These are phyloP conservation scores for Russula foetens DNA, from an alignment of 768 basidiomycete species.

Conservation along the genomic window DNA sequence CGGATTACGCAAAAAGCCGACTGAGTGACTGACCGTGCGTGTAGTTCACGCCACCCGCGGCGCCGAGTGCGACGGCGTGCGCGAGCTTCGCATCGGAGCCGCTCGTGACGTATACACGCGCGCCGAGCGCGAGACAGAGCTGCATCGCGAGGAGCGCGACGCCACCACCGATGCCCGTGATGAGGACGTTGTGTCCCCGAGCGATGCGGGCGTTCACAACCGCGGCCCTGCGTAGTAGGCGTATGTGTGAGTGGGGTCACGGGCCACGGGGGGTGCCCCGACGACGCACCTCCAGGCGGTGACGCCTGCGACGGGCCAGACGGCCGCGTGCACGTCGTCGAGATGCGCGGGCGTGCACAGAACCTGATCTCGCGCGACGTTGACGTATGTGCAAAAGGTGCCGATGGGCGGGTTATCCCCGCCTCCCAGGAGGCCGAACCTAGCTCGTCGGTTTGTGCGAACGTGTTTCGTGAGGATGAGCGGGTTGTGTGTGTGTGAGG, in stretches of 20 bases:
- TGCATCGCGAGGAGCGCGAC: conserved; percentile 75
- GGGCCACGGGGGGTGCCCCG: too few species aligned
- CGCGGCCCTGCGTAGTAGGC: conserved; percentile 39
- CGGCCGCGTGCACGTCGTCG: conserved; percentile 57
- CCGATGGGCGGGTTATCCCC: conserved; percentile 46
- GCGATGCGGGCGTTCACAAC: conserved; percentile 57
- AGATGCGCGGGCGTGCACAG: conserved; percentile 59
- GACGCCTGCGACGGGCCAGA: conserved; percentile 69
- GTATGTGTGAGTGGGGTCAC: background rate
- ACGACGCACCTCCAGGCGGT: conserved; percentile 73
- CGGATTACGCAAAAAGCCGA: background rate
- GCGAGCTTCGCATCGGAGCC: conserved; percentile 60
- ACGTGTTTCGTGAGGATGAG: too few species aligned
- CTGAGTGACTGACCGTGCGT: conserved; percentile 47
- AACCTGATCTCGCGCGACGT: conserved; percentile 62
- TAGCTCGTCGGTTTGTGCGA: background rate
- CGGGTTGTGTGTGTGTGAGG: background rate
- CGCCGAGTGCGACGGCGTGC: conserved; percentile 59
- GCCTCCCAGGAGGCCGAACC: conserved; percentile 66
- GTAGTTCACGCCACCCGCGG: conserved; percentile 71
- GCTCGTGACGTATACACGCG: conserved; percentile 78
- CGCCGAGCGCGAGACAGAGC: conserved; percentile 64
- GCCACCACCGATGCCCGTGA: conserved; percentile 79
- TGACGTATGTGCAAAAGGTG: conserved; percentile 69
- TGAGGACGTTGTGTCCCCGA: conserved; percentile 62